These are phyloP conservation scores for Elongisporangium prolatum DNA, from an alignment of 352 stramenopile species.

Conservation along the genomic window DNA sequence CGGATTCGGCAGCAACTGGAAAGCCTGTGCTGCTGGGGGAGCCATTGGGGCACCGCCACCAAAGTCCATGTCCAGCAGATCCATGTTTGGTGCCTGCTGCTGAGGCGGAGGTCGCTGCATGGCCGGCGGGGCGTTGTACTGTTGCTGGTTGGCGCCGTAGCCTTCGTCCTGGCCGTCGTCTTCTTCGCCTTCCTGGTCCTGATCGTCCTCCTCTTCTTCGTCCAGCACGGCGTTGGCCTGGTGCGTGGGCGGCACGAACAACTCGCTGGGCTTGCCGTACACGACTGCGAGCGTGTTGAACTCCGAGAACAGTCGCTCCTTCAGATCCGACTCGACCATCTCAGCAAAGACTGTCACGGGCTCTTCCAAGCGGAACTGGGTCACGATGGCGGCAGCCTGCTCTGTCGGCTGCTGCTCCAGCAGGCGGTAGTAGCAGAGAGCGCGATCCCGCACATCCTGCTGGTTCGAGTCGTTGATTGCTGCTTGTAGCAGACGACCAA, in stretches of 20 bases:
- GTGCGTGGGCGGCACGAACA: constrained; percentile 91
- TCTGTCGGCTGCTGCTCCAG: constrained; percentile 90
- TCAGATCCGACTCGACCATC: constrained; percentile 78
- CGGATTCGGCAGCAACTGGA: constrained; percentile 57
- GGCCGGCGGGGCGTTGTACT: constrained; percentile 29
- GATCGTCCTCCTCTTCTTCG: constrained; percentile 38
- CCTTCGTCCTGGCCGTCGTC: constrained; percentile 29
- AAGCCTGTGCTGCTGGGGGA: constrained; percentile 13
- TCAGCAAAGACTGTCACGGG: constrained; percentile 85
- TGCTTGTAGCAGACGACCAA: constrained; percentile 91
- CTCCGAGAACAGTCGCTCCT: constrained; percentile 91
- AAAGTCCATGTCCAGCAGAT: constrained; percentile 81
- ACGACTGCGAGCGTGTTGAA: constrained; percentile 98
- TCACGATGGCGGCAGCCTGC: constrained; percentile 87
- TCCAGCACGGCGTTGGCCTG: constrained; percentile 25
- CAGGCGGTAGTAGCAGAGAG: constrained; percentile 97
- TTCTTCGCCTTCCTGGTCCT: constrained; percentile 37
- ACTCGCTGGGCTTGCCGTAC: constrained; percentile 94
- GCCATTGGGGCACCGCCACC: constrained; percentile 19
- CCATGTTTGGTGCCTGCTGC: constrained; percentile 32
- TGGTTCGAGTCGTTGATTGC: constrained; percentile 95
- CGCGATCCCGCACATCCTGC: constrained; percentile 96
- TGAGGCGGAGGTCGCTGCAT: constrained; percentile 12
- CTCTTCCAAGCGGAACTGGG: constrained; percentile 65
- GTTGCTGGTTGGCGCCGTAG: constrained; percentile 28